Evolutionary conservation across 1,284 basidiomycete species (phyloP), one percentile per base, ranked within the genome.

Genomic region (Inonotus obliquus): DNA sequence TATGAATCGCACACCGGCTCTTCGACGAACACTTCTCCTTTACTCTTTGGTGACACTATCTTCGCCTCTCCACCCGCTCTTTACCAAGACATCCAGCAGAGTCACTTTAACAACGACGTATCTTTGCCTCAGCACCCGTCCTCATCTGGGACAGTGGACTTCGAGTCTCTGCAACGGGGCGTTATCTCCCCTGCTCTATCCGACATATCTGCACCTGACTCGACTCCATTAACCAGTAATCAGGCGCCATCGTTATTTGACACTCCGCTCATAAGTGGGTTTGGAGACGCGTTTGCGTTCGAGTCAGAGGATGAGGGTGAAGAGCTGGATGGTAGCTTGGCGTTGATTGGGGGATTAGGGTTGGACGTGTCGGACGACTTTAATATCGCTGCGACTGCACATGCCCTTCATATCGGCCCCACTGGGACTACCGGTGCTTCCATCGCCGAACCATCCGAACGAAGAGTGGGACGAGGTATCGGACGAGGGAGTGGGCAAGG

Each of bases 111-210:
- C 32, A 32, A 9, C 41, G 17, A 44, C 41, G 41, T 6, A 44
- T 21, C 41, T 44, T 32, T 41, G 5, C 59, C 1, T 54, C 19
- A 10, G 17, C 37, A 47, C 17, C 29, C 23, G 13, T 51, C 32
- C 19, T 57, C 27, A 7, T 59, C 41, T n/a, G 41, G 29, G 10
- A 39, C 47, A 4, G 57, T 63, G 25, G 62, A 63, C 41, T 63
- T 63, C 27, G 37, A 27, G 10, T 55, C 62, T 17, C 29, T 59
- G 13, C 57, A 51, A 44, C 10, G 54, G 14, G 62, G 57, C 39
- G 38, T 59, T 25, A 41, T 63, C n/a, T 59, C 62, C 13, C 62
- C 62, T 54, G 62, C 62, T 5, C 44, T 59, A 27, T 59, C 62
- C 6, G 62, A 59, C 25, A 52, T 45, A 21, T 63, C 29, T 21